These are phyloP conservation scores for Rhizopogon salebrosus DNA, from an alignment of 768 basidiomycete species.

Conservation along the genomic window DNA sequence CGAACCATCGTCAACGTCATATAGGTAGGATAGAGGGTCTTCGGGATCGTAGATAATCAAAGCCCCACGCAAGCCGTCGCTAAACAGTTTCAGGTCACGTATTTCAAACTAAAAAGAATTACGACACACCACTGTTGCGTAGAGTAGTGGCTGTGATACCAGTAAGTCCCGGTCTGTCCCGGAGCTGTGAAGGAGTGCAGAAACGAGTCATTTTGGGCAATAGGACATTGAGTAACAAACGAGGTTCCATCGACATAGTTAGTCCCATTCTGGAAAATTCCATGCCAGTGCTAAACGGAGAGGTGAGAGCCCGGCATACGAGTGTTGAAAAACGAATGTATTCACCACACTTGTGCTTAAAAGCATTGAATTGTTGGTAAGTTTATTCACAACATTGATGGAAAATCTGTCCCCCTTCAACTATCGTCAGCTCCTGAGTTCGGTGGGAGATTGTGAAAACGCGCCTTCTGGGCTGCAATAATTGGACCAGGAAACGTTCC, in stretches of 20 bases:
- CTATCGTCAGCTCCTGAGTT: conserved; percentile 11
- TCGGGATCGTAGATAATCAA: conserved; percentile 37
- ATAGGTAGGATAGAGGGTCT: conserved; percentile 32
- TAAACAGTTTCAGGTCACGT: conserved; percentile 16
- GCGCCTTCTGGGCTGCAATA: conserved; percentile 39
- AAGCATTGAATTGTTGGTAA: conserved; percentile 44
- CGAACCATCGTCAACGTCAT: conserved; percentile 42
- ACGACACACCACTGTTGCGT: conserved; percentile 27
- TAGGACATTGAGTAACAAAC: conserved; percentile 31
- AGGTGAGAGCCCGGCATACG: neutral
- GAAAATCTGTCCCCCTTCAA: conserved; percentile 33
- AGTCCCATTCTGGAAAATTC: conserved; percentile 39
- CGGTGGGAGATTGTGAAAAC: neutral
- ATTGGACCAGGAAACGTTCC: conserved; percentile 46
- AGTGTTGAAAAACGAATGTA: neutral
- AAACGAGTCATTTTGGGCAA: conserved; percentile 18
- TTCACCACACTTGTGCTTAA: conserved; percentile 41
- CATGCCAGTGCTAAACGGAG: conserved; percentile 48
- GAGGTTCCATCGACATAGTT: conserved; percentile 42
- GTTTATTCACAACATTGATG: conserved; percentile 41
- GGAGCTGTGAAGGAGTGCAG: conserved; percentile 12
- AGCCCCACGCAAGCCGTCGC: conserved; percentile 34
- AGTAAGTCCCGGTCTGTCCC: conserved; percentile 23
- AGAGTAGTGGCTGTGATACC: conserved; percentile 34
- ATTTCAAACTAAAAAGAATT: conserved; percentile 23